Percentiles rank a stretch among this genome's conserved stretches.
phyloP scores from a whole-genome alignment of 2,329 filamentous ascomycete genomes.

The Neonectria hederae region DNA sequence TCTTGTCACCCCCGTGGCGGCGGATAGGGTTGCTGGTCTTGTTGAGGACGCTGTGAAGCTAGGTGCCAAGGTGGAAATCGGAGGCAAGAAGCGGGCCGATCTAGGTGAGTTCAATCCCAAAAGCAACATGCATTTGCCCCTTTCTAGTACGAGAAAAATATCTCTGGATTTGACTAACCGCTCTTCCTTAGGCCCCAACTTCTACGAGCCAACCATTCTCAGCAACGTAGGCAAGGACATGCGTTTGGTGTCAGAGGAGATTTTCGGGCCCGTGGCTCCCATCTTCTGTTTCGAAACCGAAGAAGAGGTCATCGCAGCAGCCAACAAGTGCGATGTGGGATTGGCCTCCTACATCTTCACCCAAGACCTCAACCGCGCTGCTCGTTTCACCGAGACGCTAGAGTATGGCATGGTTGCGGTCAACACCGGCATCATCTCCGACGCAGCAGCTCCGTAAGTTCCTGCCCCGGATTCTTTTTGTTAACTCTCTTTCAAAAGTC shows the following conservation, averaged over 20 bases:
- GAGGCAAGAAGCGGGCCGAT: slow-evolving; percentile 69
- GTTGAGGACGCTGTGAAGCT: slow-evolving; percentile 71
- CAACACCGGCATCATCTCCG: slow-evolving; percentile 60
- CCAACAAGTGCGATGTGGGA: slow-evolving; percentile 75
- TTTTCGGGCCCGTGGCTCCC: slow-evolving; percentile 78
- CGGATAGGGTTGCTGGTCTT: slow-evolving; percentile 70
- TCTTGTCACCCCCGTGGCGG: slow-evolving; percentile 65
- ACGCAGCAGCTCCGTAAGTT: slow-evolving; percentile 39
- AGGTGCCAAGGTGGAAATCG: slow-evolving; percentile 68
- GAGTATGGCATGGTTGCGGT: slow-evolving; percentile 75
- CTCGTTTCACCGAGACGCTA: slow-evolving; percentile 58
- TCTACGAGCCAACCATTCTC: slow-evolving; percentile 77
- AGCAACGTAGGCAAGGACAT: slow-evolving; percentile 74
- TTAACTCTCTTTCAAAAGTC: background rate
- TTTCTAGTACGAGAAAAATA: background rate
- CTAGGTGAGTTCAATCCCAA: slow-evolving; percentile 55
- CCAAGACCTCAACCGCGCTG: slow-evolving; percentile 51
- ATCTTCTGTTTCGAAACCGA: slow-evolving; percentile 77
- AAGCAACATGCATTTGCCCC: background rate
- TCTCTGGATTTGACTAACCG: slow-evolving; percentile 27
- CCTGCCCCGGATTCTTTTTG: background rate
- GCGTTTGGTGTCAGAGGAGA: slow-evolving; percentile 75
- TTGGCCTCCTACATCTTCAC: slow-evolving; percentile 81
- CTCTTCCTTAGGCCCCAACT: slow-evolving; percentile 57
- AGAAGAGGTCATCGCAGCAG: slow-evolving; percentile 73